A percentile compares a stretch with the other conserved stretches of the same genome.
phyloP scores from a whole-genome alignment of 2,329 filamentous ascomycete species.

The Fusarium lateritium region DNA sequence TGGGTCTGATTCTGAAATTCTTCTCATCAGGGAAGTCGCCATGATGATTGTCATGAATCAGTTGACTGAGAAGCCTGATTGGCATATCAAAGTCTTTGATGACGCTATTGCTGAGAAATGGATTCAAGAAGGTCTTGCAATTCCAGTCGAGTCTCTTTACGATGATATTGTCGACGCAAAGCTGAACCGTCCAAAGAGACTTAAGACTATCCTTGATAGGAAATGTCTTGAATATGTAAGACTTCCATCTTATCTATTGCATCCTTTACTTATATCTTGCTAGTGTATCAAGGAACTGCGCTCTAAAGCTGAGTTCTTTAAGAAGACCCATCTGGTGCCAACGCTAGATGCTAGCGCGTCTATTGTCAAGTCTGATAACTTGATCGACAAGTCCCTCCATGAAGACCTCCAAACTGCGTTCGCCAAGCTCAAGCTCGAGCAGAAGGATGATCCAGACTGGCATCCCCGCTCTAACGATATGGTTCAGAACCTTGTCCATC shows the following conservation, averaged over 20 bases:
- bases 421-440: slow-evolving; percentile 30
- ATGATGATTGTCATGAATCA: slow-evolving; percentile 51
- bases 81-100: slow-evolving; percentile 45
- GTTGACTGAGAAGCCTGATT: slow-evolving; percentile 48
- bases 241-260: not conserved
- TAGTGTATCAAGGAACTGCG: slow-evolving; percentile 59
- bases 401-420: slow-evolving; percentile 31
- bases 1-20: slow-evolving; percentile 5
- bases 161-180: slow-evolving; percentile 13
- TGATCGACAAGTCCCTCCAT: slow-evolving; percentile 28
- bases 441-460: slow-evolving; percentile 35
- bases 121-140: slow-evolving; percentile 34
- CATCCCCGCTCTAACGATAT: slow-evolving; percentile 18
- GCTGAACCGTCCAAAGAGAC: not conserved
- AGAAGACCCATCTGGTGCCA: slow-evolving; percentile 55
- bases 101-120: slow-evolving; percentile 13
- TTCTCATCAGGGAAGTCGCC: slow-evolving; percentile 35
- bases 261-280: not conserved
- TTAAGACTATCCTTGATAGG: slow-evolving; percentile 25
- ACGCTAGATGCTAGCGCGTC: slow-evolving; percentile 43
- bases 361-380: slow-evolving; percentile 43
- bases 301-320: slow-evolving; percentile 61
- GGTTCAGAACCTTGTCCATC: slow-evolving; percentile 37
- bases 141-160: slow-evolving; percentile 21
- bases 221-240: slow-evolving; percentile 38